A percentile compares a stretch with the other conserved stretches of the same genome.
Conservation (phyloP, 78 protist species). For the slime mould (Dictyostelium discoideum) region DNA sequence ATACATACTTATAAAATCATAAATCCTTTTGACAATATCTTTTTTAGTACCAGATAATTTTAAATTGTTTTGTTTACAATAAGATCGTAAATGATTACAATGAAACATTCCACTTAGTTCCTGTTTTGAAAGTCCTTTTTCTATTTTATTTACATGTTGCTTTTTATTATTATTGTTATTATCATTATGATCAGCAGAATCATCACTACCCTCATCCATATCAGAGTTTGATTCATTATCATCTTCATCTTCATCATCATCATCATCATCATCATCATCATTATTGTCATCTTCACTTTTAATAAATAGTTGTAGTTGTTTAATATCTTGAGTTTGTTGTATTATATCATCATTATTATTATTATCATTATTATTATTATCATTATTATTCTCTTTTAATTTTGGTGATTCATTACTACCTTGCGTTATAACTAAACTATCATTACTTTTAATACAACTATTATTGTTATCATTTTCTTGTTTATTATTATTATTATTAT, state of each 20-base stretch:
- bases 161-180: neutral
- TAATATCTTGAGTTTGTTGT: neutral
- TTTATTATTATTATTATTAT: too few relatives aligned
- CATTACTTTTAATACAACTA: neutral
- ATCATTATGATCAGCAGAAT: neutral
- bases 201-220: neutral
- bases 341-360: neutral
- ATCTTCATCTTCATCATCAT: neutral
- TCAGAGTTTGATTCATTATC: neutral
- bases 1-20: neutral
- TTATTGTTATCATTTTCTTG: neutral
- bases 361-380: neutral
- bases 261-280: neutral
- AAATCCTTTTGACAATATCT: conserved; percentile 45
- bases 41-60: conserved; percentile 50
- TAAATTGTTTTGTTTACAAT: conserved; percentile 29
- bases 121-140: conserved; percentile 36
- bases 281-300: neutral
- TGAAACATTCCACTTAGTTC: conserved; percentile 15
- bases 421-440: neutral
- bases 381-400: too few relatives aligned
- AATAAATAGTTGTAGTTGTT: neutral
- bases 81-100: neutral
- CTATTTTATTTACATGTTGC: neutral
- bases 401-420: neutral